Evolutionary conservation across 441 rosid species (phyloP).

Genomic region (Codiaeum variegatum): DNA sequence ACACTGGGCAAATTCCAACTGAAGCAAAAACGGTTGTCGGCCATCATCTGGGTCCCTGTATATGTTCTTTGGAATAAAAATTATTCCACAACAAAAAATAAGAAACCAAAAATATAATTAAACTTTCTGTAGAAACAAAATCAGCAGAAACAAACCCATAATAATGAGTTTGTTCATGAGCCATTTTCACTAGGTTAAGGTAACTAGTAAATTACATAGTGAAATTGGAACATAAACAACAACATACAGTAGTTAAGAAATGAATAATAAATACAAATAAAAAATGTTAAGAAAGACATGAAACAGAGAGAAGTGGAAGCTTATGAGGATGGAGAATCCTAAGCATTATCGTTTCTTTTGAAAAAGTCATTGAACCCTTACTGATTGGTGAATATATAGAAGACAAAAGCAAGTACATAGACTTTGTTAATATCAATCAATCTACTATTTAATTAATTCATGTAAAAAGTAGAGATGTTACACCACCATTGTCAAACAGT

Average conservation of each 20-base stretch:
- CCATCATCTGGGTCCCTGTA: slow-evolving; percentile 95
- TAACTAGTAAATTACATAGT: not conserved
- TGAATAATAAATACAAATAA: not conserved
- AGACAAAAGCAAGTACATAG: too few relatives aligned
- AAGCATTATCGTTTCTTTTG: slow-evolving; percentile 30
- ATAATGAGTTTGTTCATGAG: not conserved
- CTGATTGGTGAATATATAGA: too few relatives aligned
- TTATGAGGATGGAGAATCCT: slow-evolving; percentile 37
- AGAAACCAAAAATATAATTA: not conserved
- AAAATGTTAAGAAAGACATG: not conserved
- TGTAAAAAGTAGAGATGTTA: not conserved
- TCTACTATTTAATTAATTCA: not conserved
- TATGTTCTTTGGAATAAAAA: slow-evolving; percentile 55
- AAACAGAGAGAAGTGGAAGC: not conserved
- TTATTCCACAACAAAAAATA: not conserved
- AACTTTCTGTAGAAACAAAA: not conserved
- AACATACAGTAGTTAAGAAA: not conserved
- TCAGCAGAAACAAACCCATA: not conserved
- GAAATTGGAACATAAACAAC: not conserved
- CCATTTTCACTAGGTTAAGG: not conserved
- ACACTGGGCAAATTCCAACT: slow-evolving; percentile 90
- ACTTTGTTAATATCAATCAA: too few relatives aligned
- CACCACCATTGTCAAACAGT: slow-evolving; percentile 24
- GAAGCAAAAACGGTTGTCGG: slow-evolving; percentile 77
- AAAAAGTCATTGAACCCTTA: slow-evolving; percentile 34